phyloP scores from a whole-genome alignment of 192 early-diverging fungal genomes.

The Podila horticola region DNA sequence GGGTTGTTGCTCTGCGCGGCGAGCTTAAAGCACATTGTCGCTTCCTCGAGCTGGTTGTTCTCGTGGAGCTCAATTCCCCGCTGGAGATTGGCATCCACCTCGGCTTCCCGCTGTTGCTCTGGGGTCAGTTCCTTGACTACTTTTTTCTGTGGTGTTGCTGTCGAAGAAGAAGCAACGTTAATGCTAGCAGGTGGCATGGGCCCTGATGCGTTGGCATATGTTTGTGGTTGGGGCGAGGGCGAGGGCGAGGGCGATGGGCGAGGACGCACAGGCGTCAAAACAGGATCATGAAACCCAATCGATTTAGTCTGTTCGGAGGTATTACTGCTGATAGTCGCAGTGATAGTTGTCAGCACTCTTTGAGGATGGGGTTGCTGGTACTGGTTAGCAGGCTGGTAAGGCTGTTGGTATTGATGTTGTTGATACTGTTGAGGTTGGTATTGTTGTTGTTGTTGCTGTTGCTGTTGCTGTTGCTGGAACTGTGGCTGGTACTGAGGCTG shows the following conservation, averaged over 20 bases:
- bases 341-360: background rate
- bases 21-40: slow-evolving; percentile 73
- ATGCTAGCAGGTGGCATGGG: background rate
- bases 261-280: background rate
- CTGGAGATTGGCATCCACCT: slow-evolving; percentile 71
- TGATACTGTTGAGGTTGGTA: background rate
- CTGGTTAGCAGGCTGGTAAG: background rate
- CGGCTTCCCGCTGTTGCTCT: slow-evolving; percentile 46
- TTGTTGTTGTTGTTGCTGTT: background rate
- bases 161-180: background rate
- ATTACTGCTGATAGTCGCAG: background rate
- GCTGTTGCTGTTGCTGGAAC: background rate
- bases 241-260: background rate
- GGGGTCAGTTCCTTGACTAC: slow-evolving; percentile 10
- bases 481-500: background rate
- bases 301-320: background rate
- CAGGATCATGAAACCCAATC: slow-evolving; percentile 5
- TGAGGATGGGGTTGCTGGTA: background rate
- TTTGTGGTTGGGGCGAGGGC: background rate
- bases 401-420: background rate
- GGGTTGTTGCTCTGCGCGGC: slow-evolving; percentile 75
- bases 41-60: slow-evolving; percentile 77
- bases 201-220: too few relatives aligned
- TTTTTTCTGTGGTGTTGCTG: background rate
- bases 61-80: slow-evolving; percentile 79